These are phyloP conservation scores for Sugiyamaella paludigena DNA, from an alignment of 1,139 yeast genomes.

Conservation along the genomic window DNA sequence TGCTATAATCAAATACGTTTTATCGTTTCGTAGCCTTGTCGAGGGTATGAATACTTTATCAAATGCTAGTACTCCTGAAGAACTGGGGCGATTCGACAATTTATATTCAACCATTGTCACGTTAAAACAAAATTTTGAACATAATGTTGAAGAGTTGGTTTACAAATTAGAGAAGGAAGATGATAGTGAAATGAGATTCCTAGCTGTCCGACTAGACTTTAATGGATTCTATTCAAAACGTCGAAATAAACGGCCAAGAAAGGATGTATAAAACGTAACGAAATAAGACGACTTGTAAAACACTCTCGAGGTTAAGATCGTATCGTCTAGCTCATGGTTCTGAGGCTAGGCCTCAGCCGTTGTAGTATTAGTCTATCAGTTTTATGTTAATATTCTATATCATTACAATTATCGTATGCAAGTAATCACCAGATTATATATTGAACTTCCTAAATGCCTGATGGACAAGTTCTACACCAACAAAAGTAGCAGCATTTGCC, in stretches of 20 bases:
- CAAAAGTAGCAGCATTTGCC: slow-evolving; percentile 95
- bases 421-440: slow-evolving; percentile 14
- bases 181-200: slow-evolving; percentile 39
- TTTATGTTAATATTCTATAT: slow-evolving; percentile 1
- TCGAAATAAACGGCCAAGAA: background rate
- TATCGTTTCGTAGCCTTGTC: slow-evolving; percentile 28
- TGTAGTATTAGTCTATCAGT: too few species aligned
- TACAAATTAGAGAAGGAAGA: slow-evolving; percentile 32
- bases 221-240: slow-evolving; percentile 34
- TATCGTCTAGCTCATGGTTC: too few species aligned
- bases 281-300: too few species aligned
- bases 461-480: slow-evolving; percentile 90
- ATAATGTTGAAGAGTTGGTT: slow-evolving; percentile 29
- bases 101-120: slow-evolving; percentile 18
- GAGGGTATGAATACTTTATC: slow-evolving; percentile 30
- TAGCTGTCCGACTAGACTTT: slow-evolving; percentile 40
- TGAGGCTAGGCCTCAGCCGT: too few species aligned
- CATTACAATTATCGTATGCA: slow-evolving; percentile 1
- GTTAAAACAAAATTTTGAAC: slow-evolving; percentile 25
- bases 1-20: slow-evolving; percentile 35
- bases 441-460: slow-evolving; percentile 47
- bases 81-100: slow-evolving; percentile 16
- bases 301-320: too few species aligned
- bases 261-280: background rate
- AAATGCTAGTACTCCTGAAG: slow-evolving; percentile 10